These are phyloP conservation scores for Neonectria neomacrospora DNA, from an alignment of 2,329 filamentous ascomycete genomes.

Conservation along the genomic window DNA sequence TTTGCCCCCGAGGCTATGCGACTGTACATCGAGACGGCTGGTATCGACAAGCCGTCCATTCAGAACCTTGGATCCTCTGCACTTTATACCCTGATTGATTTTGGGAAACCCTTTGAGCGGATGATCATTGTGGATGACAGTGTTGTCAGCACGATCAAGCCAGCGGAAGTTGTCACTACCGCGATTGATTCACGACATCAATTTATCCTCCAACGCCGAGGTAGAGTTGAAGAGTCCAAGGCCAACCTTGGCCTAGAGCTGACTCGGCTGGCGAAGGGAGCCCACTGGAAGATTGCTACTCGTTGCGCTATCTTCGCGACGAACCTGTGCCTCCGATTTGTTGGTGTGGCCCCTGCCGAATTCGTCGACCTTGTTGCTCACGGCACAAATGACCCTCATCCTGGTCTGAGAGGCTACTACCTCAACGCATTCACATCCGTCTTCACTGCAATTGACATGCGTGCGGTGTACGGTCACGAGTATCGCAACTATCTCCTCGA, in stretches of 20 bases:
- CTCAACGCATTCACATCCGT: constrained; percentile 79
- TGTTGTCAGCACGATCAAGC: constrained; percentile 77
- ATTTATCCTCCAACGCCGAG: constrained; percentile 79
- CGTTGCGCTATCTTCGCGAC: constrained; percentile 90
- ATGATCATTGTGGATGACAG: constrained; percentile 84
- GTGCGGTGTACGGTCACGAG: constrained; percentile 85
- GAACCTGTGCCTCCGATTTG: constrained; percentile 91
- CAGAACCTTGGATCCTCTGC: constrained; percentile 87
- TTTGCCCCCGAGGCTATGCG: constrained; percentile 91
- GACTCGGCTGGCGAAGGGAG: constrained; percentile 77
- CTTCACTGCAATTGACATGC: constrained; percentile 88
- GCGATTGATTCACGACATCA: constrained; percentile 70
- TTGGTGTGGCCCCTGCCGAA: constrained; percentile 82
- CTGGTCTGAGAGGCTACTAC: constrained; percentile 83
- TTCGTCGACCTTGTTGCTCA: constrained; percentile 85
- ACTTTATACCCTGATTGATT: constrained; percentile 88
- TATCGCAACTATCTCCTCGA: constrained; percentile 89
- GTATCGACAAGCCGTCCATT: constrained; percentile 93
- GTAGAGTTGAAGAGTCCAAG: constrained; percentile 86
- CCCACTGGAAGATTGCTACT: constrained; percentile 96
- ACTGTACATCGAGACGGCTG: constrained; percentile 88
- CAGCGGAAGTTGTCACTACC: constrained; percentile 70
- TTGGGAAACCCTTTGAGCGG: constrained; percentile 87
- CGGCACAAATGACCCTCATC: constrained; percentile 91
- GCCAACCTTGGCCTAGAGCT: constrained; percentile 82